These are phyloP conservation scores for Gnaphalium uliginosum DNA, from an alignment of 129 eudicot species.

Conservation along the genomic window DNA sequence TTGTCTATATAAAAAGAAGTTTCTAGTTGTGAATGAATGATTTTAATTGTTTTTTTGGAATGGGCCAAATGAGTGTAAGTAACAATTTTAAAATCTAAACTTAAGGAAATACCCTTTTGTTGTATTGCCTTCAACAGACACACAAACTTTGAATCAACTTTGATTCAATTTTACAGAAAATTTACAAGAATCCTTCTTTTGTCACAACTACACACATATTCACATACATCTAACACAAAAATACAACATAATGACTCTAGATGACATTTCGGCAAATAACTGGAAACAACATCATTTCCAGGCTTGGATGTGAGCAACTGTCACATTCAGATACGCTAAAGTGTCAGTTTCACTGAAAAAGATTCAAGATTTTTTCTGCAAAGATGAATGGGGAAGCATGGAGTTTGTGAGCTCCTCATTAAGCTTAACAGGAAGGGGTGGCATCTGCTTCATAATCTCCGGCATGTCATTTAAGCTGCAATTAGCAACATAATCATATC, in stretches of 20 bases:
- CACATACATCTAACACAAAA: conserved; percentile 33
- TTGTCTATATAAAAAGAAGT: too few relatives aligned
- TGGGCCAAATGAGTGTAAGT: neutral
- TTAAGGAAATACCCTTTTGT: conserved; percentile 4
- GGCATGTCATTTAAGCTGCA: conserved; percentile 80
- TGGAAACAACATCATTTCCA: conserved; percentile 27
- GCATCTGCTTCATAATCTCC: conserved; percentile 93
- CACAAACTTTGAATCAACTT: conserved; percentile 24
- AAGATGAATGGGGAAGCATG: conserved; percentile 63
- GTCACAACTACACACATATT: conserved; percentile 32
- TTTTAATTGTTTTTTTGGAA: too few relatives aligned
- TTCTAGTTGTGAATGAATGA: too few relatives aligned
- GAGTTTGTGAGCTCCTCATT: conserved; percentile 79
- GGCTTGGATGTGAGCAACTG: conserved; percentile 12
- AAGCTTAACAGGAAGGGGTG: conserved; percentile 92
- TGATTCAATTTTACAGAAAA: conserved; percentile 31
- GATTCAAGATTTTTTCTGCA: conserved; percentile 53
- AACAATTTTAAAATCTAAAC: conserved; percentile 14
- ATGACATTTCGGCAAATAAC: conserved; percentile 28
- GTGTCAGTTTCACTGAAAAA: neutral
- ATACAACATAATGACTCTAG: conserved; percentile 20
- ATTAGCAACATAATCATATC: conserved; percentile 16
- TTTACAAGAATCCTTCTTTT: conserved; percentile 46
- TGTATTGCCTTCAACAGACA: conserved; percentile 13
- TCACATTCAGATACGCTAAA: conserved; percentile 5